Conservation (phyloP, 441 rosid species). For the Erodium chrysanthum region DNA sequence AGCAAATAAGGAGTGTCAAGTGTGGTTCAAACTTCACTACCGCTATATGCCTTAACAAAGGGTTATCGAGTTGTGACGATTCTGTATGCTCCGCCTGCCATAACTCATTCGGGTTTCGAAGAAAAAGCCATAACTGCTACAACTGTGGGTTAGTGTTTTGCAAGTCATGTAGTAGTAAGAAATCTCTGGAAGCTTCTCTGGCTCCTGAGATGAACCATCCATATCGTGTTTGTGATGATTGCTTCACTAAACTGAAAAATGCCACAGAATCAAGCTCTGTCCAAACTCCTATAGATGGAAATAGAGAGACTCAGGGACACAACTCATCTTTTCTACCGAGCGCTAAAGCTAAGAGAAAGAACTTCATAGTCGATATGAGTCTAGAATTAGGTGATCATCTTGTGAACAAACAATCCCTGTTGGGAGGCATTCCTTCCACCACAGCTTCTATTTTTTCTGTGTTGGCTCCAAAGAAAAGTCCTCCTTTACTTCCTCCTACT, state of each 20-base stretch:
- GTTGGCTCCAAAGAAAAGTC: conserved; percentile 77
- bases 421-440: conserved; percentile 56
- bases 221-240: conserved; percentile 78
- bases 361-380: neutral
- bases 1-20: conserved; percentile 79
- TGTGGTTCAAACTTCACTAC: conserved; percentile 82
- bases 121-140: conserved; percentile 92
- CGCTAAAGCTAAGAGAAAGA: neutral
- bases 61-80: conserved; percentile 86
- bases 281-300: conserved; percentile 55
- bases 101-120: conserved; percentile 67
- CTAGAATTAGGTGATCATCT: conserved; percentile 29
- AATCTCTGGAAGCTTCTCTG: conserved; percentile 80
- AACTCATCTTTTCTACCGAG: conserved; percentile 45
- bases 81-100: conserved; percentile 97
- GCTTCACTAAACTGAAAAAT: conserved; percentile 67
- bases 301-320: conserved; percentile 52
- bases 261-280: conserved; percentile 53
- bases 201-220: conserved; percentile 84
- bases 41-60: conserved; percentile 84
- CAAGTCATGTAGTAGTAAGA: conserved; percentile 77
- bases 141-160: conserved; percentile 89
- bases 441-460: conserved; percentile 62
- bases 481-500: conserved; percentile 93
- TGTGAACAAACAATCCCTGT: conserved; percentile 64